Evolutionary conservation across 2,329 filamentous ascomycete genomes (phyloP), one percentile per base, ranked within the genome.

Genomic region (Metarhizium rileyi): DNA sequence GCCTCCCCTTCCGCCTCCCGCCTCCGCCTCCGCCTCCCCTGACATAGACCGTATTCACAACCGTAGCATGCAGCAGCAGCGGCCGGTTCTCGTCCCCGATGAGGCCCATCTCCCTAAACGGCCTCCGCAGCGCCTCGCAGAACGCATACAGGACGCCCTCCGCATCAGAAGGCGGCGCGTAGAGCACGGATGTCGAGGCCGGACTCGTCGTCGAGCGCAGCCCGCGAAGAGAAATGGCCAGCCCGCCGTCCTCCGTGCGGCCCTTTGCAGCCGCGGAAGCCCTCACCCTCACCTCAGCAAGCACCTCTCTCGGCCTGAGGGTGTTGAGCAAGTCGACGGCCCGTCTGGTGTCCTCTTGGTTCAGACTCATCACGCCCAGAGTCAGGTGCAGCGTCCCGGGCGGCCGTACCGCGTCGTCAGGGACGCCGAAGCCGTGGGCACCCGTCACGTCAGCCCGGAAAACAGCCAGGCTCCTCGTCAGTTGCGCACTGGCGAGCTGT

Each of bases 31-130:
- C 55, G 48, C 55, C 50, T 4, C 53, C 65, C 60, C 75, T 78
- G 41, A 81, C 81, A 62, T 95, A 94, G 14, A 90, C 79, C 0
- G 90, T 94, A 64, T 96, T 95, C 46, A 93, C 68, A 4, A 96
- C 70, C 0, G 91, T 96, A 18, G 87, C 89, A 62, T 96, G 91
- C 47, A 96, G 67, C 20, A 87, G 75, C 53, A 96, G 64, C 6
- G 80, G 77, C 49, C 87, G 70, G 14, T 33, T 33, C 25, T 87
- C 83, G 1, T 71, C 67, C 0, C 72, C 61, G 60, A 90, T 68
- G 9, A 86, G 64, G 1, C 73, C 80, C 0, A 70, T 69, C 2
- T 77, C 69, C 18, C 67, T 67, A 57, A 90, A 89, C 1, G 57
- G 55, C 0, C 66, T 59, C 52, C 74, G 70, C 14, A 89, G 60